Evolutionary conservation across 805 yeast species (phyloP), one percentile per base, ranked within the genome.

Genomic region (Schwanniomyces vanrijiae): DNA sequence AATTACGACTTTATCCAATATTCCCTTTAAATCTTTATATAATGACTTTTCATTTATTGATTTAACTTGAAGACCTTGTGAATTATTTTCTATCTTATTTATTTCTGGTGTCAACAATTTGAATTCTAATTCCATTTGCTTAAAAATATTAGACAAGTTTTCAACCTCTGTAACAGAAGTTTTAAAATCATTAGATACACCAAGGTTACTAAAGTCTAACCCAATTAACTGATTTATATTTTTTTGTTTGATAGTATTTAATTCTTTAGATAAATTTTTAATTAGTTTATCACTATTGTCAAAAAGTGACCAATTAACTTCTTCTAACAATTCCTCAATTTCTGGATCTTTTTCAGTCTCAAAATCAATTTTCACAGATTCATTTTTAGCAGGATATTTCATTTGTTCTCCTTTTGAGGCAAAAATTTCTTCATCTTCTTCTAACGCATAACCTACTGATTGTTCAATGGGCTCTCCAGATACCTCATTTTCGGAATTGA

Each of bases 61-160:
- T 54, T 84, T 84, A 5, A 91, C 85, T 65, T 91, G 97, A 14
- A 90, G 65, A 42, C 96, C 96, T 55, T 86, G 82, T 2, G 91
- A 83, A 59, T 85, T 87, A 29, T 75, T 73, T 59, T 90, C 96
- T 37, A 90, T 82, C 43, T 76, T 79, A 40, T 80, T 77, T 43
- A 91, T 81, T 50, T 87, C 92, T 3, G 81, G 81, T 11, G 83
- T 78, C 31, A 89, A 51, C 34, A 61, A 53, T 42, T 64, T 66
- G 49, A 73, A 68, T 46, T 65, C 69, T 26, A 69, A 54, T 48
- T 71, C 76, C 73, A 70, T 68, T 40, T 59, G 64, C 48, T 68
- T 69, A 60, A 73, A 73, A 18, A 73, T 62, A 26, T 60, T 65
- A 22, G 53, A 55, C 31, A 73, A 54, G 47, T 71, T 67, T 10